Evolutionary conservation across 2,329 filamentous ascomycete species (phyloP), one percentile per base, ranked within the genome.

Genomic region (Microcera coccophila): DNA sequence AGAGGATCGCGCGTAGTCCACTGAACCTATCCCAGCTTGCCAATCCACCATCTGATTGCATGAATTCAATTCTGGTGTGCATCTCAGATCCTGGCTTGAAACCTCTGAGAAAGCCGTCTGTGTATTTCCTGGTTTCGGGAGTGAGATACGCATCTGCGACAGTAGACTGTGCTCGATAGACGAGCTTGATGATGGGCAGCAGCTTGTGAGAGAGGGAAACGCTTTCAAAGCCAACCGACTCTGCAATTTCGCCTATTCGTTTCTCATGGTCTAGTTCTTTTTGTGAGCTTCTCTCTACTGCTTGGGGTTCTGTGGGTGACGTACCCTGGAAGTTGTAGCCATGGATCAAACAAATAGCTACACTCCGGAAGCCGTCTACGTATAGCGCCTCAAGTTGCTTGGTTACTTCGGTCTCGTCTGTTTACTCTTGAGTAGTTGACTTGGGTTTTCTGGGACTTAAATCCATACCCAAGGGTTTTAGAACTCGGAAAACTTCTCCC

Each of bases 271-370:
- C 72, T 2, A 36, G 61, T 68, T 32, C 11, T 14, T 10, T 32
- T n/a, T 10, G 29, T 10, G 29, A 26, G 22, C 22, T 12, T 26
- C 12, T 26, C 22, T 26, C 22, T 7, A 26, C 12, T 26, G 22
- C 7, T 26, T n/a, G n/a, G 22, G 7, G 22, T 26, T 26, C 22
- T 26, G 7, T 26, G 12, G 12, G 22, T 26, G 7, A 26, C 22
- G 7, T 26, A 26, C 22, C 22, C 22, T 26, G 87, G 57, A 87
- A 95, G 0, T 87, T 91, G 60, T 94, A 94, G 2, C 84, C 84
- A 59, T 95, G 89, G 80, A 93, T 87, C 47, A 95, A 67, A 52
- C 86, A 91, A 2, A 94, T 86, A 4, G 89, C 87, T 52, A 94
- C 81, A 58, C 86, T 90, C 51, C 74, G 74, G 56, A 90, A 80